A percentile compares a stretch with the other conserved stretches of the same genome.
Conservation (phyloP, 169 alveolate genomes). For the Plasmodium ovale region DNA sequence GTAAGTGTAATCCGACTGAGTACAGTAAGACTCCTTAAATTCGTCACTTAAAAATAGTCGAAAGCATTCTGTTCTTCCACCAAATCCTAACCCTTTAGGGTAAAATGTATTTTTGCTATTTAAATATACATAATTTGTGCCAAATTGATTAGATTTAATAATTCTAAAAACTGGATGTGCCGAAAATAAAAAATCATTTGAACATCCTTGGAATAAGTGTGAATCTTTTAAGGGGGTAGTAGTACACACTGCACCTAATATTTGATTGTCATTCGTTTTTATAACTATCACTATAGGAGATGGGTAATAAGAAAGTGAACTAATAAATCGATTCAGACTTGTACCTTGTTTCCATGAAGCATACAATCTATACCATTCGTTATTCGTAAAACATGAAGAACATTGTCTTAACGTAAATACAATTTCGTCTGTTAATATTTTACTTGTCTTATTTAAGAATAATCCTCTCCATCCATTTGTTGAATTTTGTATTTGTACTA, state of each 20-base stretch:
- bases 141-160: constrained; percentile 46
- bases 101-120: constrained; percentile 70
- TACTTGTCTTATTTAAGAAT: constrained; percentile 66
- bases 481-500: constrained; percentile 48
- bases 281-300: constrained; percentile 68
- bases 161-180: constrained; percentile 72
- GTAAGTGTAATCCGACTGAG: constrained; percentile 70
- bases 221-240: constrained; percentile 76
- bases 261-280: constrained; percentile 72
- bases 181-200: constrained; percentile 68
- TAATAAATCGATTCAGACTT: constrained; percentile 72
- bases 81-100: constrained; percentile 75
- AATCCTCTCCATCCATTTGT: constrained; percentile 73
- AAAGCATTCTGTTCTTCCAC: constrained; percentile 75
- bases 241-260: constrained; percentile 72
- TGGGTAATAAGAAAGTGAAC: constrained; percentile 39
- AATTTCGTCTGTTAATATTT: constrained; percentile 77
- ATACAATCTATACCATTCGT: constrained; percentile 73
- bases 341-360: constrained; percentile 76
- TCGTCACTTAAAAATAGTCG: constrained; percentile 72
- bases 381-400: constrained; percentile 65
- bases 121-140: constrained; percentile 63
- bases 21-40: constrained; percentile 76
- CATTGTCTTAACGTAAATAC: constrained; percentile 71
- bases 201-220: constrained; percentile 64